Evolutionary conservation across 1,139 yeast genomes (phyloP), one percentile per base, ranked within the genome.

Genomic region (Nakaseomyces bracarensis): DNA sequence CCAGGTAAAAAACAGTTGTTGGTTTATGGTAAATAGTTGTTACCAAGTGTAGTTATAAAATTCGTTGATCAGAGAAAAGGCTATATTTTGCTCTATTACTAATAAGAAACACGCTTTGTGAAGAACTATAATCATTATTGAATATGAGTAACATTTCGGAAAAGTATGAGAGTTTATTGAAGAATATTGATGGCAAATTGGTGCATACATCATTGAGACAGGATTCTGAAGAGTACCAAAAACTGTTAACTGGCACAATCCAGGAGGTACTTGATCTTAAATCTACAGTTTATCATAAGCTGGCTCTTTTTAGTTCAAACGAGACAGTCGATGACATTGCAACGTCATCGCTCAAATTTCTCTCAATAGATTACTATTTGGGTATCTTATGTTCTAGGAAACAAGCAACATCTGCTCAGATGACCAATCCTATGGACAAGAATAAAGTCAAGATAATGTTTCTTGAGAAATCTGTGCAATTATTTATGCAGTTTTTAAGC

Each of bases 221-320:
- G 28, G 69, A 66, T 44, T 55, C 67, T 1, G 45, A 45, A 3
- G 64, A 58, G 33, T 67, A 48, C 43, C 71, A 68, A 43, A 43
- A 44, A 0, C 30, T 47, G 21, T 43, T 67, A 14, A 48, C 54
- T 1, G 25, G 42, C 0, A 44, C 50, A 10, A 56, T 65, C 2
- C 59, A 58, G 29, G 48, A 47, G 5, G 51, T 64, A 39, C 39
- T 66, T 11, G 49, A 56, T 21, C 44, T 71, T 30, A 68, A 69
- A 46, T 45, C 50, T 0, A 47, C 53, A 5, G 52, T 70, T 3
- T 49, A 49, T 8, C 49, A 57, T 7, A 49, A 55, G 18, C 51
- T 71, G 18, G 63, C 69, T n/a, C 57, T 79, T 22, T 80, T 79
- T 60, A 79, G 86, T 53, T 65, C 65, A 7, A 80, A 80, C 57